Evolutionary conservation across 306 rosid species (phyloP), one percentile per base, ranked within the genome.

Genomic region (Nissolia schottii): DNA sequence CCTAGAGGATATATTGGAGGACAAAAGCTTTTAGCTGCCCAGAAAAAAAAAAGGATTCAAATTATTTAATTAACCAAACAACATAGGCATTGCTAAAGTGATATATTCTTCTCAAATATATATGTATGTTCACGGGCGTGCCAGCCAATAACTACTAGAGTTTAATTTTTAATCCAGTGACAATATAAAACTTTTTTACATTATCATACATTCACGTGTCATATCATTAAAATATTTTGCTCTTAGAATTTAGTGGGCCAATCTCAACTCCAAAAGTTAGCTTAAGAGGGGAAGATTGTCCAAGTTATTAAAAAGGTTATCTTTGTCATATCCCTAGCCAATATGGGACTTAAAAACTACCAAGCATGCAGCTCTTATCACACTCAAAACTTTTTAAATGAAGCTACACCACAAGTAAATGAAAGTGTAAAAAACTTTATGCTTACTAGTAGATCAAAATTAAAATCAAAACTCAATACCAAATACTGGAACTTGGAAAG

Each of bases 1-100:
- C 83, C 89, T 40, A 94, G 63, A 70, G 98, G 98, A 79, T 89
- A 94, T 89, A 94, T 94, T 46, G 95, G 94, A 35, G 97, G 88
- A 75, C 91, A 91, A 77, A 94, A 94, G 79, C 88, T 82, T 81
- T 85, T 85, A 67, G 88, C 98, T 94, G 85, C 73, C 83, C 73
- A 14, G 11, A 14, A 12, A 12, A 75, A 50, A 59, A 29, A 75
- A 77, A 60, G 27, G 79, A 76, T 58, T 19, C 27, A 20, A 73
- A 71, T 63, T 24, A 64, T 38, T 54, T 74, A 46, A 70, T 62
- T 64, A 22, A 23, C 43, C 23, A 85, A 71, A 14, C 24, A 14
- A 68, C 32, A 31, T 13, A n/a, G 41, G 27, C 34, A 73, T 64
- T 57, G 66, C 60, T 45, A 28, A 23, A 62, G 9, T 75, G 12